Evolutionary conservation across 2,329 filamentous ascomycete species (phyloP), one percentile per base, ranked within the genome.

Genomic region (Venturia nashicola): DNA sequence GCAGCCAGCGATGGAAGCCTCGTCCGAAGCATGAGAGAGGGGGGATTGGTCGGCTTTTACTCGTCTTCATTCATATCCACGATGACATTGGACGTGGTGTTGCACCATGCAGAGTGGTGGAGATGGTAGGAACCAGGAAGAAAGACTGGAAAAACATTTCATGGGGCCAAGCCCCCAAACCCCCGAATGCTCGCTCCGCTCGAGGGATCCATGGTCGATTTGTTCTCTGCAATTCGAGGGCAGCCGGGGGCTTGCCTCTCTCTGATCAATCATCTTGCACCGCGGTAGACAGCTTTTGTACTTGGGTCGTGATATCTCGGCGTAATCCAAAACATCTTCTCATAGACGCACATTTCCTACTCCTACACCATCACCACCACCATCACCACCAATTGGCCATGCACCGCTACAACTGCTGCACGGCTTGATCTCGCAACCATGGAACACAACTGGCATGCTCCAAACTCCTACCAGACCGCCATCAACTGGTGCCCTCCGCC

Each of bases 401-500:
- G 39, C 39, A 43, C 20, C n/a, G 59, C 20, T 12, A 16, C 8
- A 12, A 34, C 43, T 42, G 59, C 36, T 43, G 43, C 59, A 46
- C 27, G 43, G 43, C 59, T 32, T 46, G 59, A 61, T 46, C 59
- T 61, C 20, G 23, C 32, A 20, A 61, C 12, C 12, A 61, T 61
- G 59, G 43, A 27, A 8, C 18, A 11, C 59, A 34, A n/a, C 36
- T 43, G 59, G 59, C 23, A 62, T 62, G 61, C 61, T 54, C 61
- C 61, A 39, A 46, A 16, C 12, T 27, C 43, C 42, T 7, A 20
- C 32, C 11, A 40, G 16, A n/a, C 42, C 34, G 36, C 61, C 46
- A 48, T 62, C 61, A n/a, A 62, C n/a, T 39, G 61, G 61, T 43
- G 43, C 43, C 43, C 44, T 62, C 40, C 43, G 43, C 32, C 32